Evolutionary conservation across 31 red algal species (phyloP).

Genomic region (Endocladia muricata): DNA sequence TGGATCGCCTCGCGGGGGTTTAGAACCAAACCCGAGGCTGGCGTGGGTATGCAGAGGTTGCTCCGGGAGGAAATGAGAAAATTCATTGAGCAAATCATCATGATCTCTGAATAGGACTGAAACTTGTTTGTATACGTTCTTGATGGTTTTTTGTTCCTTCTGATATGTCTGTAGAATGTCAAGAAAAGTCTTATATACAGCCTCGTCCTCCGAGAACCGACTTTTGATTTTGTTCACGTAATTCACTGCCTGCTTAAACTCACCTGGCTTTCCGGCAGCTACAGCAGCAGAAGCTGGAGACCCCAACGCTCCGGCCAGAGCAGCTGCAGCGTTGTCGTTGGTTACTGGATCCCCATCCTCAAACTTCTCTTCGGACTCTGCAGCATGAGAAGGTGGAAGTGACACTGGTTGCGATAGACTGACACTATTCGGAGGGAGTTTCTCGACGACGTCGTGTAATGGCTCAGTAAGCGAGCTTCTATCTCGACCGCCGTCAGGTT

Average conservation of each 20-base stretch:
- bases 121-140: constrained; percentile 80
- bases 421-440: no score
- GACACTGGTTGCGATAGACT: no score
- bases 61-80: constrained; percentile 89
- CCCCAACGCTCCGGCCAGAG: background rate
- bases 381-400: no score
- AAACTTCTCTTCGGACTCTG: no score
- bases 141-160: constrained; percentile 65
- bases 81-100: constrained; percentile 84
- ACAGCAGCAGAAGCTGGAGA: background rate
- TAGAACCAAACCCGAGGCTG: no score
- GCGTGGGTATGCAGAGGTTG: no score
- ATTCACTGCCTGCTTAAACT: constrained; percentile 88
- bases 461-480: no score
- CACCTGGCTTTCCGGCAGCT: constrained; percentile 10
- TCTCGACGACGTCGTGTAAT: no score
- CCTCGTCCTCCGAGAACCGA: constrained; percentile 59
- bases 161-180: constrained; percentile 65
- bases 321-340: background rate
- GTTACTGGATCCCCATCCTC: background rate
- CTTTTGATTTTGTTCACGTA: constrained; percentile 91
- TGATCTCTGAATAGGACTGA: constrained; percentile 78
- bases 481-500: no score
- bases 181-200: constrained; percentile 78
- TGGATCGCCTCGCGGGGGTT: background rate